Evolutionary conservation across 345 rosid species (phyloP), one percentile per base, ranked within the genome.

Genomic region (Salix udensis): DNA sequence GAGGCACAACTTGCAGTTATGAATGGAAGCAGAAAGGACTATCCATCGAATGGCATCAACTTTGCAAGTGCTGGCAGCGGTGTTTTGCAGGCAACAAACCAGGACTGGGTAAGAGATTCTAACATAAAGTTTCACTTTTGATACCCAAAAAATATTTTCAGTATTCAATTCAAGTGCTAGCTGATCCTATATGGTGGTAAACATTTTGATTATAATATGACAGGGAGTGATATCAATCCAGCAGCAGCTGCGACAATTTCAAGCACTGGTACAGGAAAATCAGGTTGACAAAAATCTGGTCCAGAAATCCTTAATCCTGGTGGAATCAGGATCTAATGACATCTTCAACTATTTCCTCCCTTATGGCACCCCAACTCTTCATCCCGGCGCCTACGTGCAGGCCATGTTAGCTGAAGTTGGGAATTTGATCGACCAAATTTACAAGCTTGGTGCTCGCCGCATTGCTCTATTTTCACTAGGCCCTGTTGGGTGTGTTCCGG

Each of bases 61-160:
- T 89, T 91, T 76, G 96, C 92, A 5, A 86, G 93, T 69, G 91
- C 86, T 21, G 92, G 91, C 68, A 87, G 96, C 73, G 93, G 92
- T 24, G 85, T 88, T 66, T 78, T 88, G 67, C 68, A 23, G 34
- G 87, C 73, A 73, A 91, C 96, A 52, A 89, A 87, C 79, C 76
- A 79, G 31, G 71, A 60, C 48, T 78, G 48, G 91, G 92, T 87
- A 83, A 74, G 58, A 73, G 6, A 62, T 15, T 50, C n/a, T 50
- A 6, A 50, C 1, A 18, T 40, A 50, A 50, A 50, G 18, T 1
- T 46, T 50, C 55, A 50, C 55, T 50, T 50, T 50, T 50, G 50
- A 50, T 70, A 18, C 12, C 30, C 2, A 5, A 6, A 39, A 70
- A 42, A 4, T 50, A 48, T 12, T 52, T 40, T 2, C 2, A 34